A percentile compares a stretch with the other conserved stretches of the same genome.
Evolutionary conservation across 495 filamentous ascomycete genomes (phyloP).

Genomic region (Astrocystis sublimbata): DNA sequence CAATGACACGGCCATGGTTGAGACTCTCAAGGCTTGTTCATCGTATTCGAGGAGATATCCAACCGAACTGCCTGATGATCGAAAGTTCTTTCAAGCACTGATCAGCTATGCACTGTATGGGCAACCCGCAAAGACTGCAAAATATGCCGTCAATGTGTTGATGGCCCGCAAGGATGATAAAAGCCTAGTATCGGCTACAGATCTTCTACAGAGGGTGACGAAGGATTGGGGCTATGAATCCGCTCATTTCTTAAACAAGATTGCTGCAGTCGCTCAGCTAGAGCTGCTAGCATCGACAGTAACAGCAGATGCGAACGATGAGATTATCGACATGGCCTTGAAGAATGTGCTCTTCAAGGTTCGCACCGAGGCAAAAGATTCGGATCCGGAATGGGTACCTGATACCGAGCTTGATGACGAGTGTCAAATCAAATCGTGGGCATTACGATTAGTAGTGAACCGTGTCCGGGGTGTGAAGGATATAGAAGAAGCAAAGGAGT

Average conservation of each 20-base stretch:
- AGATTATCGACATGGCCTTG: slow-evolving; percentile 76
- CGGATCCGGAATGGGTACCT: slow-evolving; percentile 64
- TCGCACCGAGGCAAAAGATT: slow-evolving; percentile 54
- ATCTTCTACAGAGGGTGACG: slow-evolving; percentile 72
- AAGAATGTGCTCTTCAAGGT: slow-evolving; percentile 72
- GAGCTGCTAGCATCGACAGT: slow-evolving; percentile 74
- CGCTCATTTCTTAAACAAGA: slow-evolving; percentile 75
- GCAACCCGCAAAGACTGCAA: slow-evolving; percentile 77
- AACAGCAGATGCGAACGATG: slow-evolving; percentile 69
- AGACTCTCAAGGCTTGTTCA: slow-evolving; percentile 89
- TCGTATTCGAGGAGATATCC: slow-evolving; percentile 85
- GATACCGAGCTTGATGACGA: slow-evolving; percentile 75
- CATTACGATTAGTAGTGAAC: slow-evolving; percentile 88
- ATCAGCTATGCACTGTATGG: slow-evolving; percentile 80
- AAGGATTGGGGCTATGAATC: slow-evolving; percentile 76
- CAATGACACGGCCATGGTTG: slow-evolving; percentile 69
- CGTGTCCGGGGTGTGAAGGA: slow-evolving; percentile 68
- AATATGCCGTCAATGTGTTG: slow-evolving; percentile 89
- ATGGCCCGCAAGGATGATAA: slow-evolving; percentile 78
- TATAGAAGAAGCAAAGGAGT: slow-evolving; percentile 60
- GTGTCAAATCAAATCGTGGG: slow-evolving; percentile 79
- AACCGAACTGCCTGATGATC: slow-evolving; percentile 78
- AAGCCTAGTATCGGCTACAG: slow-evolving; percentile 77
- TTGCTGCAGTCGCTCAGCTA: slow-evolving; percentile 82
- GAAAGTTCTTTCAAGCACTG: slow-evolving; percentile 80